These are phyloP conservation scores for Acer saccharum DNA, from an alignment of 345 rosid species.

Conservation along the genomic window DNA sequence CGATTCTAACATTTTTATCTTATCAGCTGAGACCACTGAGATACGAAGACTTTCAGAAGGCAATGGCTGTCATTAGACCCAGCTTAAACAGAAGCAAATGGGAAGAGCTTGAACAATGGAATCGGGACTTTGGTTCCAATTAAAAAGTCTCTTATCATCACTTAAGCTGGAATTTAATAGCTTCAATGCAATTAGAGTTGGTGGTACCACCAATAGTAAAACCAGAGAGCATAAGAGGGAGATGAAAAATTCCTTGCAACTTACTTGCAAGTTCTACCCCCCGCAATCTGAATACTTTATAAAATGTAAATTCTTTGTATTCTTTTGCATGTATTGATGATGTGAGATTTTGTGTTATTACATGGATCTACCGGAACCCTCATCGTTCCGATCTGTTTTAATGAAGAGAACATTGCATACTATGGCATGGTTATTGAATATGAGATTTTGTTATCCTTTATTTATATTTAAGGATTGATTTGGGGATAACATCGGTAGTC, in stretches of 20 bases:
- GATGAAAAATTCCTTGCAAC: not conserved
- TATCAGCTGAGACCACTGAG: constrained; percentile 77
- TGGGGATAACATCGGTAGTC: not conserved
- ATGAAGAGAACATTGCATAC: not conserved
- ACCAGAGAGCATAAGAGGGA: not conserved
- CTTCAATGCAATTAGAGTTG: not conserved
- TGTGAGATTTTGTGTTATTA: not conserved
- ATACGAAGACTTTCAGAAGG: constrained; percentile 76
- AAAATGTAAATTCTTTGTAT: not conserved
- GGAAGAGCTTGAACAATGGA: constrained; percentile 94
- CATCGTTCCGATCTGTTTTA: not conserved
- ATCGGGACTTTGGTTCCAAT: constrained; percentile 80
- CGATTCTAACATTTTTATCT: not conserved
- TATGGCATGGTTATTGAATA: too few species aligned
- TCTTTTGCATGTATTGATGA: not conserved
- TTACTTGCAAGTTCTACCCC: too few species aligned
- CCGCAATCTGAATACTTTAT: not conserved
- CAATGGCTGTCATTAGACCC: constrained; percentile 86
- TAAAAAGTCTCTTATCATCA: constrained; percentile 23
- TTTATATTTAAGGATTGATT: not conserved
- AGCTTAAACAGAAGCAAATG: constrained; percentile 88
- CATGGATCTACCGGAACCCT: not conserved
- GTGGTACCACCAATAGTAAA: not conserved
- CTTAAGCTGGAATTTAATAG: not conserved
- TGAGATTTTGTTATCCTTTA: too few species aligned